Evolutionary conservation across 129 eudicot genomes (phyloP), one percentile per base, ranked within the genome.

Genomic region (Artemisia argyi): DNA sequence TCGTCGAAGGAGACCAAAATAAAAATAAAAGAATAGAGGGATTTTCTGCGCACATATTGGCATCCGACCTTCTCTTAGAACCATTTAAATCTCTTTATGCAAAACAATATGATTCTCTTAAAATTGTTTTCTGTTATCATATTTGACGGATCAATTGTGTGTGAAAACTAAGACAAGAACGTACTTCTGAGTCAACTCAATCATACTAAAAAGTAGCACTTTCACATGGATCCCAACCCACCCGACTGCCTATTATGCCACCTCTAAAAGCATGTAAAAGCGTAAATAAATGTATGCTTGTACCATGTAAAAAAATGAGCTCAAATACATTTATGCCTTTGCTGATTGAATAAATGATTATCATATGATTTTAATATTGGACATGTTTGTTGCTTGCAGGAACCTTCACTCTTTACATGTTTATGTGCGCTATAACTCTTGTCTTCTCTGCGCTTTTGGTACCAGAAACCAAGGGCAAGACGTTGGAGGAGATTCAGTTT

Each of bases 391-490:
- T 30, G 26, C 35, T 59, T 19, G 63, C 89, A 92, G 96, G 95
- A 32, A 87, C 98, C 22, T 92, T 92, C 77, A 76, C 88, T 24
- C 16, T 92, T 18, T 92, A 89, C 85, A 85, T 80, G 81, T 15
- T 85, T 6, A 75, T 82, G 79, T 66, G 85, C n/a, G 85, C 83
- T 55, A 17, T 85, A 26, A 82, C 96, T 0, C 80, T 87, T 48
- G 84, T 77, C 46, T 89, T 92, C 71, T 76, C 82, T 32, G 68
- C 84, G 3, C 72, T 82, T 66, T 85, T 79, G 85, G 98, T 92
- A 5, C 98, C 98, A 0, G 98, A 92, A 84, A 92, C 98, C 11
- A 92, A 92, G 74, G 98, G 98, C 10, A 92, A 83, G 78, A 92
- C 96, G 20, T 59, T 92, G 68, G 98, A 92, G 81, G 98, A 92